phyloP scores from a whole-genome alignment of 1,284 basidiomycete species.

The Agaricales sp. region DNA sequence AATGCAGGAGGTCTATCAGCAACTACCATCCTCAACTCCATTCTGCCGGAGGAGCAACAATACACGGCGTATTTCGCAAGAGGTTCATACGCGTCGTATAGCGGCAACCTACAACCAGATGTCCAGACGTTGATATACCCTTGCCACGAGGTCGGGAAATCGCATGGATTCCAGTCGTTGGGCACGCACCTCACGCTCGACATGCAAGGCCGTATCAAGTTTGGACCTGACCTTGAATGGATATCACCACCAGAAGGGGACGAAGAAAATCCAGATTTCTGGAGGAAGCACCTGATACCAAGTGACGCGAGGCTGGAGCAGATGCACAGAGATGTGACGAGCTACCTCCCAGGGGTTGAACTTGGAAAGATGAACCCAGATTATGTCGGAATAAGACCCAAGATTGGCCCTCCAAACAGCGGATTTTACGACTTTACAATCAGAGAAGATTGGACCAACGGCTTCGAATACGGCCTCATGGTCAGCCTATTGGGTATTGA shows the following conservation, averaged over 20 bases:
- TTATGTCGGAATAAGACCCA: constrained; percentile 89
- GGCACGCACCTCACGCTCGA: constrained; percentile 91
- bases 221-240: constrained; percentile 93
- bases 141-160: constrained; percentile 57
- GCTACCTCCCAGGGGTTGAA: constrained; percentile 68
- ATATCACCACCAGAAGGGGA: constrained; percentile 41
- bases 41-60: constrained; percentile 44
- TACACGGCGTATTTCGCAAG: constrained; percentile 69
- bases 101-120: constrained; percentile 60
- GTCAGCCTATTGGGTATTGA: constrained; percentile 72
- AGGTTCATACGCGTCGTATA: constrained; percentile 84
- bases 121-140: constrained; percentile 83
- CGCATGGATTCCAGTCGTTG: constrained; percentile 65
- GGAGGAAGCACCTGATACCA: constrained; percentile 61
- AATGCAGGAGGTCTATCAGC: constrained; percentile 84
- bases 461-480: constrained; percentile 37
- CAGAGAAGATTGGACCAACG: constrained; percentile 37
- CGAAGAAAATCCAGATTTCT: constrained; percentile 58
- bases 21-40: constrained; percentile 59
- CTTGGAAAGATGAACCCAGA: constrained; percentile 69
- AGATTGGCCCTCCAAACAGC: constrained; percentile 64
- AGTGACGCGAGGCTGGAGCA: constrained; percentile 50
- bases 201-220: constrained; percentile 78
- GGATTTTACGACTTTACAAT: constrained; percentile 85
- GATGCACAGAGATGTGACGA: constrained; percentile 59